Base-by-base conservation (phyloP, 2,329 filamentous ascomycete species). In the Ceratocystis huliohia region DNA sequence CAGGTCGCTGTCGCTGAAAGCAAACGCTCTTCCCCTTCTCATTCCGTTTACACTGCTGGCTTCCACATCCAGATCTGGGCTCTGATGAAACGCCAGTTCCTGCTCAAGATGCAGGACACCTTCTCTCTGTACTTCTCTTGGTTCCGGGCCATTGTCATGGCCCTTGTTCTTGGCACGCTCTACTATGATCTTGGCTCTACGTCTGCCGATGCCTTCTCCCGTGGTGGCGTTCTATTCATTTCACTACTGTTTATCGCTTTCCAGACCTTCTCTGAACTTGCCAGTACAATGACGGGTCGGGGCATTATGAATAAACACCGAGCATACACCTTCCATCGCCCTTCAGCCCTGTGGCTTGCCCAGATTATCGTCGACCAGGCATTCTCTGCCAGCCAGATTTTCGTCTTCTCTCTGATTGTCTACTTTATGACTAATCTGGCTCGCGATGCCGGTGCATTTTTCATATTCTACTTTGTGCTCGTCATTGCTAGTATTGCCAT, bases 191-290 rank as follows among this genome's bases (percentile, higher is more conserved):
- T 90, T 44, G 84, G 84, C 0, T 75, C 84, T 64, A 85, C 80
- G 0, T 85, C 83, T 0, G 83, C 84, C 41, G 89, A 86, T 48
- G 88, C 89, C 2, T 95, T 94, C 75, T 88, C 86, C 70, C 85
- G 90, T 73, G 89, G 89, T 69, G 90, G 89, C 78, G 82, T 93
- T 1, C 78, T 95, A 63, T 95, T 95, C 76, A 84, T 91, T 65
- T 79, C 88, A 25, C 81, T 95, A 1, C 77, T 95, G 3, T 93
- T 93, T 80, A 93, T 93, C 74, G 88, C 88, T n/a, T 93, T 95
- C 75, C 86, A 91, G 72, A 88, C 90, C 28, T 92, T 94, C 72
- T 84, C 87, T 0, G 90, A 95, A 74, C 76, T 96, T 0, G 87
- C 82, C 0, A 81, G 82, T 10, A 88, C 87, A 1, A 93, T 94